Base-by-base conservation (phyloP, 306 rosid genomes). In the Acacia acuminata region DNA sequence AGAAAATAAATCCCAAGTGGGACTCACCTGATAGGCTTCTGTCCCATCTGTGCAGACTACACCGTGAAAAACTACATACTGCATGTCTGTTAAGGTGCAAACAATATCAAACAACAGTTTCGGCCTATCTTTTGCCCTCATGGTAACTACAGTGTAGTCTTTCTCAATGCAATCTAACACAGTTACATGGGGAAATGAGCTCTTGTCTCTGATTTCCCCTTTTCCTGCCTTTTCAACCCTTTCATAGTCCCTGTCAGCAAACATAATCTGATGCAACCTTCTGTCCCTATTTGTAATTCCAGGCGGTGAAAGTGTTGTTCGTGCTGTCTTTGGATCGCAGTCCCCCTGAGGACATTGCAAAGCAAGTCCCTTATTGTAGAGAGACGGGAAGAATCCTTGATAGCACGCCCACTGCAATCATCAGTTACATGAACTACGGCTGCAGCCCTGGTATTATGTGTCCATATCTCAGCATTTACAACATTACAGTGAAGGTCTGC, bases 81-180 rank as follows among this genome's bases (percentile, higher is more conserved):
- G 92, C 99, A 96, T 93, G 77, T 96, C 99, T 0, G 99, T 96
- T 74, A 96, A 89, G 50, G 99, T 96, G 90, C 98, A 96, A 82
- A 96, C 82, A 69, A 96, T 91, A 86, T 96, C 99, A n/a, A 90
- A 96, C 86, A 96, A 72, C 84, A 96, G 84, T 69, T 93, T 96
- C 0, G 98, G 97, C 63, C 99, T 82, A 88, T 96, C 99, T 85
- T 93, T 91, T 17, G 94, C 92, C 74, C 93, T 88, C 90, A 90
- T 96, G 44, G 88, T 91, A 78, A 96, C 73, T 81, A 96, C 90
- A 27, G 96, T 91, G 83, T 96, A 96, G 85, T 96, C 93, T 80
- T 89, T 94, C 88, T 92, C 94, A 66, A 83, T 66, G 86, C 98
- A 96, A 87, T 96, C 92, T 11, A 84, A 66, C 11, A 87, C 91